A percentile compares a stretch with the other conserved stretches of the same genome.
These are phyloP conservation scores for Uronychia setigera DNA, from an alignment of 73 alveolate species.

Conservation along the genomic window DNA sequence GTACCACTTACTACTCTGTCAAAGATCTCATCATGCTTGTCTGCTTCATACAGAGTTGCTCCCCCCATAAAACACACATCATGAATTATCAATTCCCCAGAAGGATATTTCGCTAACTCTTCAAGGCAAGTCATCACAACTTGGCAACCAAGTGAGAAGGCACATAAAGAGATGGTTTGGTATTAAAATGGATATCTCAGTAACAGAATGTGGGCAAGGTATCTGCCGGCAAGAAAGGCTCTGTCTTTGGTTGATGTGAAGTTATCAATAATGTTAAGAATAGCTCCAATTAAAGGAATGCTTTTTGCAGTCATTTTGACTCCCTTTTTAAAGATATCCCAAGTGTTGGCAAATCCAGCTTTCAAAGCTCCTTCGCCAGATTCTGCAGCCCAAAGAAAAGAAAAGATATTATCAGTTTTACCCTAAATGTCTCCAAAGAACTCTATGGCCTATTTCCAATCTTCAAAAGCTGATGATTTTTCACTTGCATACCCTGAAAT, in stretches of 20 bases:
- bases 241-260: background rate
- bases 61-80: slow-evolving; percentile 23
- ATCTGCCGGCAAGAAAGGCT: slow-evolving; percentile 11
- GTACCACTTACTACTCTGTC: slow-evolving; percentile 65
- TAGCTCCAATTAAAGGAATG: no score
- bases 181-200: slow-evolving; percentile 15
- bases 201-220: slow-evolving; percentile 16
- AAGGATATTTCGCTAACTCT: slow-evolving; percentile 13
- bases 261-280: slow-evolving; percentile 4
- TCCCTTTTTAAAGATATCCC: no score
- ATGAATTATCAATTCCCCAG: slow-evolving; percentile 18
- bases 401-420: no score
- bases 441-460: no score
- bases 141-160: slow-evolving; percentile 31
- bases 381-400: no score
- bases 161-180: slow-evolving; percentile 17
- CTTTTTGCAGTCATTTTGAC: no score
- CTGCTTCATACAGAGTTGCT: background rate
- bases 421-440: no score
- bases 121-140: slow-evolving; percentile 32
- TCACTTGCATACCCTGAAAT: slow-evolving; percentile 26
- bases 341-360: no score
- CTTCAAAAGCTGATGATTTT: background rate
- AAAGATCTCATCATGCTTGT: slow-evolving; percentile 50
- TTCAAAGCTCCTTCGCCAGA: no score